Conservation (phyloP, 805 yeast genomes). For the Starmerella powellii region DNA sequence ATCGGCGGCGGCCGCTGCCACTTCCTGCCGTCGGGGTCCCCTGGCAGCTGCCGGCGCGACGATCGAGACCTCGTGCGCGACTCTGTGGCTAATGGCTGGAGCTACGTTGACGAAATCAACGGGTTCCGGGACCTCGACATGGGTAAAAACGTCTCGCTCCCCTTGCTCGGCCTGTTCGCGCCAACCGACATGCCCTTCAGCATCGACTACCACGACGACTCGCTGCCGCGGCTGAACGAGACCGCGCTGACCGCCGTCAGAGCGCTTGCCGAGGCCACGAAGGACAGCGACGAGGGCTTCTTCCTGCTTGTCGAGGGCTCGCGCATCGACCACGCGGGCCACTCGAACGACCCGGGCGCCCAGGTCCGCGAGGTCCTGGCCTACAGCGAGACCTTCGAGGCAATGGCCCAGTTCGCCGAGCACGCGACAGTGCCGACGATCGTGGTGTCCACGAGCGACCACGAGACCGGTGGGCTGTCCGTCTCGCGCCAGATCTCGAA, state of each 20-base stretch:
- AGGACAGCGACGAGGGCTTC: conserved; percentile 69
- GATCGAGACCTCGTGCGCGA: conserved; percentile 52
- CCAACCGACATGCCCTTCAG: conserved; percentile 74
- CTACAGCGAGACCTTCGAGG: conserved; percentile 67
- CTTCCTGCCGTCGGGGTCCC: conserved; percentile 43
- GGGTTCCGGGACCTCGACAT: conserved; percentile 45
- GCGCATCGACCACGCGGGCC: conserved; percentile 92
- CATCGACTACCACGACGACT: conserved; percentile 51
- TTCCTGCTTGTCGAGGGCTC: conserved; percentile 83
- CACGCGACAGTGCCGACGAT: conserved; percentile 53
- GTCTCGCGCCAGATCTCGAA: conserved; percentile 63
- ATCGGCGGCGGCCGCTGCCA: conserved; percentile 84
- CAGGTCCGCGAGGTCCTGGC: conserved; percentile 86
- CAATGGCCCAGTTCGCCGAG: conserved; percentile 60
- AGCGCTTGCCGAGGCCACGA: conserved; percentile 53
- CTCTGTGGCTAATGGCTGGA: conserved; percentile 52
- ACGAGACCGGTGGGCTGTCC: conserved; percentile 93
- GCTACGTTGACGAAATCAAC: conserved; percentile 45
- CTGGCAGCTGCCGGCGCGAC: conserved; percentile 62
- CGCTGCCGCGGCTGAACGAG: conserved; percentile 63
- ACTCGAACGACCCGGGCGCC: conserved; percentile 85
- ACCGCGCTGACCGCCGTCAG: conserved; percentile 63
- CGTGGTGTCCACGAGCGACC: conserved; percentile 77
- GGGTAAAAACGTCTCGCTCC: conserved; percentile 58
- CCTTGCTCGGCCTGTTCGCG: conserved; percentile 66